Conservation (phyloP, 2,329 filamentous ascomycete species). For the Metarhizium humberi region DNA sequence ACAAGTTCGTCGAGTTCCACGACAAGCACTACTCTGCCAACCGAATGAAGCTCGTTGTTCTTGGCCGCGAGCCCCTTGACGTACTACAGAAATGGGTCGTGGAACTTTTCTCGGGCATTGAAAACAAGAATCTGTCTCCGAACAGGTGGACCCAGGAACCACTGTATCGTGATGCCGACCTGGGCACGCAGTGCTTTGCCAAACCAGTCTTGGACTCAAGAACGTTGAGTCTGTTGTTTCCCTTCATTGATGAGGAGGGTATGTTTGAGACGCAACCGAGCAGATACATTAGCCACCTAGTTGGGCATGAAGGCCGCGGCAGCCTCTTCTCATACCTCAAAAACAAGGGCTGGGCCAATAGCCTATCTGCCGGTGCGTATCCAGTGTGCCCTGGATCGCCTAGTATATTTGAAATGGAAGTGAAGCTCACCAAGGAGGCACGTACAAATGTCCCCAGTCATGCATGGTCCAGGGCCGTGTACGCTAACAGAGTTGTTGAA, state of each 20-base stretch:
- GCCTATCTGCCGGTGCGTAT: slow-evolving; percentile 67
- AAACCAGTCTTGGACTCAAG: slow-evolving; percentile 88
- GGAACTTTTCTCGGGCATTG: slow-evolving; percentile 72
- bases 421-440: slow-evolving; percentile 76
- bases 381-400: slow-evolving; percentile 68
- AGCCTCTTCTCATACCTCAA: slow-evolving; percentile 89
- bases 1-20: slow-evolving; percentile 90
- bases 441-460: slow-evolving; percentile 6
- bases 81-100: slow-evolving; percentile 75
- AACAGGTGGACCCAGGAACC: slow-evolving; percentile 45
- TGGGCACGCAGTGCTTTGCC: slow-evolving; percentile 66
- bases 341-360: slow-evolving; percentile 81
- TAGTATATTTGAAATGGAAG: slow-evolving; percentile 68
- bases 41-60: slow-evolving; percentile 81
- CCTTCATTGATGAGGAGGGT: slow-evolving; percentile 74
- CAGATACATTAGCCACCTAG: slow-evolving; percentile 77
- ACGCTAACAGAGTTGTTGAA: neutral
- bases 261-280: slow-evolving; percentile 74
- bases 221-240: slow-evolving; percentile 71
- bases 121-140: slow-evolving; percentile 67
- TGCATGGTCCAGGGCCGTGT: no score
- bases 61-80: slow-evolving; percentile 75
- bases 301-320: slow-evolving; percentile 87
- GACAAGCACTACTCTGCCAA: slow-evolving; percentile 86
- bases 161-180: slow-evolving; percentile 38